These are phyloP conservation scores for Aspergillus sp. DNA, from an alignment of 2,329 filamentous ascomycete species.

Conservation along the genomic window DNA sequence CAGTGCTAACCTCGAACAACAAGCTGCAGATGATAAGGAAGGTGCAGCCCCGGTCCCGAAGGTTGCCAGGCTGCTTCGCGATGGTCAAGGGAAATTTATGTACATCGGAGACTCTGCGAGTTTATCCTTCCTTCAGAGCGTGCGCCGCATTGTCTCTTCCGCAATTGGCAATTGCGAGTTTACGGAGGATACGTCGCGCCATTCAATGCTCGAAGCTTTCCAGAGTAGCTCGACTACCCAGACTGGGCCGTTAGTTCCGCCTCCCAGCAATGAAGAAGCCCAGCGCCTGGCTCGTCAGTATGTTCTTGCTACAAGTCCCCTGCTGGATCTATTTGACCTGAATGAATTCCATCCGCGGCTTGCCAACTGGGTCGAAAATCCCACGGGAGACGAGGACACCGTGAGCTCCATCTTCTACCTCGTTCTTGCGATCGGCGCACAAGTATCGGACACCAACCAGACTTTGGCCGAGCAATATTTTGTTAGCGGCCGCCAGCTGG, in stretches of 20 bases:
- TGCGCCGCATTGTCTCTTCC: constrained; percentile 50
- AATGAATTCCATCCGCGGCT: constrained; percentile 43
- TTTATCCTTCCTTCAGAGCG: constrained; percentile 53
- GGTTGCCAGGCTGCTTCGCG: constrained; percentile 49
- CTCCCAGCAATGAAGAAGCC: constrained; percentile 41
- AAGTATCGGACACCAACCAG: constrained; percentile 42
- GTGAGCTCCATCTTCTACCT: constrained; percentile 52
- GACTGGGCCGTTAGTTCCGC: constrained; percentile 25
- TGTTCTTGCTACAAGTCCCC: constrained; percentile 47
- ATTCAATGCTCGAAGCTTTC: constrained; percentile 45
- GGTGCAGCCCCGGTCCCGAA: constrained; percentile 36
- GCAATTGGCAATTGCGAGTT: constrained; percentile 45
- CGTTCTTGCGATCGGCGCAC: constrained; percentile 51
- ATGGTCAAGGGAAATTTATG: constrained; percentile 55
- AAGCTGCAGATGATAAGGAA: constrained; percentile 31
- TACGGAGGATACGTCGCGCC: constrained; percentile 41
- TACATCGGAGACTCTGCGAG: constrained; percentile 57
- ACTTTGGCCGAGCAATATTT: constrained; percentile 49
- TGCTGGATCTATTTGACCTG: constrained; percentile 51
- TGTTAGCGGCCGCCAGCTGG: constrained; percentile 44
- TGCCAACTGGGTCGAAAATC: constrained; percentile 39
- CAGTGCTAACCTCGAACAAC: constrained; percentile 29
- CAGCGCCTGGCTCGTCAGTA: constrained; percentile 45
- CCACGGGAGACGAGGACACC: constrained; percentile 39
- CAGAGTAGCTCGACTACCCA: constrained; percentile 31